phyloP scores from a whole-genome alignment of 2,329 filamentous ascomycete species.

The Cercospora sp. region DNA sequence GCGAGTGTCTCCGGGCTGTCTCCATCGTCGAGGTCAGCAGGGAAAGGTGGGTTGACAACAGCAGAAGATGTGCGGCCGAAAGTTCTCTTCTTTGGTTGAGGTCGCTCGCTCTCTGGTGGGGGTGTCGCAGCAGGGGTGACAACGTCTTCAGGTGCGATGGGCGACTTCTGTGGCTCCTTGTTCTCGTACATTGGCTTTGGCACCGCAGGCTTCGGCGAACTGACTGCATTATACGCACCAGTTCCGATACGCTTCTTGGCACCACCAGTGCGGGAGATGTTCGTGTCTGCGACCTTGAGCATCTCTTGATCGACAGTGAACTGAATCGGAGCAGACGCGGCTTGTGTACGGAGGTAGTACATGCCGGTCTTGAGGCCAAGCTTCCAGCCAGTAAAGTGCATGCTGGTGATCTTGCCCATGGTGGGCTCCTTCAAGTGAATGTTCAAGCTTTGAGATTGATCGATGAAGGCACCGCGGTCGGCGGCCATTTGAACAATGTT shows the following conservation, averaged over 20 bases:
- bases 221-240: constrained; percentile 38
- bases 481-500: constrained; percentile 97
- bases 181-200: constrained; percentile 67
- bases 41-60: constrained; percentile 66
- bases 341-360: constrained; percentile 99
- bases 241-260: constrained; percentile 69
- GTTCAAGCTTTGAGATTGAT: constrained; percentile 98
- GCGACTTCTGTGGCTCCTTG: constrained; percentile 50
- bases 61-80: constrained; percentile 43
- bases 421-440: constrained; percentile 99
- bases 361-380: constrained; percentile 98
- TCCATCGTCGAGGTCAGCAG: constrained; percentile 73
- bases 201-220: constrained; percentile 59
- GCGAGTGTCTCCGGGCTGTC: constrained; percentile 77
- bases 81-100: constrained; percentile 49
- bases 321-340: constrained; percentile 93
- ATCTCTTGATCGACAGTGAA: constrained; percentile 98
- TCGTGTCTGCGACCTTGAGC: constrained; percentile 81
- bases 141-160: constrained; percentile 57
- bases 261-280: constrained; percentile 63
- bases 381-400: constrained; percentile 99
- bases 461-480: constrained; percentile 96
- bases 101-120: constrained; percentile 52
- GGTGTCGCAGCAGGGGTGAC: constrained; percentile 70
- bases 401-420: constrained; percentile 99